These are phyloP conservation scores for Chaetothyriales sp. DNA, from an alignment of 2,329 filamentous ascomycete species.

Conservation along the genomic window DNA sequence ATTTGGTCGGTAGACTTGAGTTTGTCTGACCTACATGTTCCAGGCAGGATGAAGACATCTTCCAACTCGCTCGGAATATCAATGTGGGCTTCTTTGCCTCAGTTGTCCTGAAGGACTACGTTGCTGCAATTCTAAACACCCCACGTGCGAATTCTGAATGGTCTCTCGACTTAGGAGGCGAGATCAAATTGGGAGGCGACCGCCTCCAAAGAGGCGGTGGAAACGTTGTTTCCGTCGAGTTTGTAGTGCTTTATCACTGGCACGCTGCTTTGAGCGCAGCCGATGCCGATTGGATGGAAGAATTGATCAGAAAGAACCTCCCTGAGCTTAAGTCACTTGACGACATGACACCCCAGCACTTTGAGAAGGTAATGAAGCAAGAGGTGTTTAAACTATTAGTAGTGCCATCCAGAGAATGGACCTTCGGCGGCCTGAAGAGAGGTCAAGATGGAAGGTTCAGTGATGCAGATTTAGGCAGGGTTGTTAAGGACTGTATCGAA, in stretches of 20 bases:
- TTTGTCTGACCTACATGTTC: conserved; percentile 7
- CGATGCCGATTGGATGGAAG: conserved; percentile 35
- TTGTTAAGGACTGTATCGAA: conserved; percentile 35
- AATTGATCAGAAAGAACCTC: conserved; percentile 22
- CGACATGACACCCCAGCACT: conserved; percentile 30
- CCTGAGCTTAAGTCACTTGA: conserved; percentile 31
- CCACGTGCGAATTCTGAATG: conserved; percentile 33
- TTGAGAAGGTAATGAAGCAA: conserved; percentile 29
- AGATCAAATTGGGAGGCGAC: conserved; percentile 30
- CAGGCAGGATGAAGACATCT: conserved; percentile 37
- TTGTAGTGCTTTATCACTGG: conserved; percentile 37
- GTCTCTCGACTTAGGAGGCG: conserved; percentile 33
- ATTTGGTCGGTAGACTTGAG: neutral
- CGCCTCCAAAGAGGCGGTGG: conserved; percentile 32
- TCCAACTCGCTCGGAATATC: conserved; percentile 34
- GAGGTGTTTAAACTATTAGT: conserved; percentile 26
- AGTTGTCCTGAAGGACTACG: conserved; percentile 34
- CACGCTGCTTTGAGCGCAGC: conserved; percentile 33
- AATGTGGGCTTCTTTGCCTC: conserved; percentile 36
- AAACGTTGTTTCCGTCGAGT: conserved; percentile 35
- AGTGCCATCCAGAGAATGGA: conserved; percentile 27
- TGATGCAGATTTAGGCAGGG: conserved; percentile 32
- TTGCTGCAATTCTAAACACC: conserved; percentile 34
- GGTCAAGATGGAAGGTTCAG: conserved; percentile 29
- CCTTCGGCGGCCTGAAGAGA: conserved; percentile 30